These are phyloP conservation scores for Saccharomyces hybrid DNA, from an alignment of 1,139 yeast genomes.

Conservation along the genomic window DNA sequence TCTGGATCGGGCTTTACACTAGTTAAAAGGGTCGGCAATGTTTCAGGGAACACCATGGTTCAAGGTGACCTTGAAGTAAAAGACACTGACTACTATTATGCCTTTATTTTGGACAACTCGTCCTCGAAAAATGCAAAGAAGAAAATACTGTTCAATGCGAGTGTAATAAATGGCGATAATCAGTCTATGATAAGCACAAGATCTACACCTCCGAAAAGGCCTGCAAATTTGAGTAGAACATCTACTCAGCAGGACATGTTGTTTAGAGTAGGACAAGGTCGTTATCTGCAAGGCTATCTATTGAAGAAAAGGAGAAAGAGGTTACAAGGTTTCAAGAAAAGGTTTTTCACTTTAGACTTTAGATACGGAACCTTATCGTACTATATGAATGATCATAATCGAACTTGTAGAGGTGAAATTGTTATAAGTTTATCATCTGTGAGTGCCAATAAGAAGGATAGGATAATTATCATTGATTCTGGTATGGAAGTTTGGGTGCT, in stretches of 20 bases:
- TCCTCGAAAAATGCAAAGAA: slow-evolving; percentile 81
- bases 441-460: slow-evolving; percentile 62
- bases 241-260: slow-evolving; percentile 9
- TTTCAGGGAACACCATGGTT: slow-evolving; percentile 48
- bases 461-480: slow-evolving; percentile 77
- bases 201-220: slow-evolving; percentile 18
- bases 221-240: slow-evolving; percentile 10
- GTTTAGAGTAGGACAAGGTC: slow-evolving; percentile 28
- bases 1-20: slow-evolving; percentile 35
- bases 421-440: slow-evolving; percentile 74
- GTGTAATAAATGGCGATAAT: slow-evolving; percentile 21
- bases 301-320: slow-evolving; percentile 73
- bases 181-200: slow-evolving; percentile 15
- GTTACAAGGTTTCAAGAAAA: slow-evolving; percentile 77
- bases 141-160: slow-evolving; percentile 58
- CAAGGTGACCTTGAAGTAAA: slow-evolving; percentile 55
- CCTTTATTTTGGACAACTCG: slow-evolving; percentile 86
- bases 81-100: slow-evolving; percentile 52
- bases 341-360: slow-evolving; percentile 77
- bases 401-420: slow-evolving; percentile 83
- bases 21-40: slow-evolving; percentile 42
- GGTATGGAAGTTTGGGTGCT: slow-evolving; percentile 95
- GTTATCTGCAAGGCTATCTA: slow-evolving; percentile 58
- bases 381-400: slow-evolving; percentile 61
- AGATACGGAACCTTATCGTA: slow-evolving; percentile 79